Base-by-base conservation (phyloP, 1,284 basidiomycete species). In the Chiua sp. region DNA sequence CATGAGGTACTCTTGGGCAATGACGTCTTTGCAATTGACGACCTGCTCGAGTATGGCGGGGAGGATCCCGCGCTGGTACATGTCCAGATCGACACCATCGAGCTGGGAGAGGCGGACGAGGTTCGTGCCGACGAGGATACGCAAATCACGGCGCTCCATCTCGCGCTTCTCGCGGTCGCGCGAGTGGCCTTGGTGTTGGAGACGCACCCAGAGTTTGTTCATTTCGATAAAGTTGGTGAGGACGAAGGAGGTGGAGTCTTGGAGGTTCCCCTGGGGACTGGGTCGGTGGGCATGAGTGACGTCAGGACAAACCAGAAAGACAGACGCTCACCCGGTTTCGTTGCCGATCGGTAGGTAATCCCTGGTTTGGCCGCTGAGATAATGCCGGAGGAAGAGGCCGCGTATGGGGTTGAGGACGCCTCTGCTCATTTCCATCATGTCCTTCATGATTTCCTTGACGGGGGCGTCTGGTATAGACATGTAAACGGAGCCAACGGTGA, bases 341-440 rank as follows among this genome's bases (percentile, higher is more conserved):
- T 80, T 75, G 11, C 94, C 93, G n/a, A 96, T 75, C 1, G 96
- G 96, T n/a, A 98, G 77, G 72, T 96, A 87, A 71, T 98, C 95
- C 65, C 95, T 84, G 5, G 96, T 98, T 79, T 98, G 95, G 8
- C 96, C 96, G 63, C 92, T 94, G 37, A 98, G 86, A 75, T 98
- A 98, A 74, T 98, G 96, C 20, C 96, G 84, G 46, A 98, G 79
- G 78, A 98, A 98, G 44, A 98, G 79, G 33, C 96, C 96, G 54
- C 96, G 83, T 48, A 94, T 95, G 20, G 96, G 96, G 75, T 98
- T 94, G 65, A 98, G 83, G 7, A 98, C 93, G 61, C 96, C 96
- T 42, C 95, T 83, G 33, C 94, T 94, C 96, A 98, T 98, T 76
- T 98, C 96, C 88, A 98, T 92, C 95, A 98, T 97, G 77, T 98